These are phyloP conservation scores for Xeromyces bisporus DNA, from an alignment of 495 filamentous ascomycete genomes.

Conservation along the genomic window DNA sequence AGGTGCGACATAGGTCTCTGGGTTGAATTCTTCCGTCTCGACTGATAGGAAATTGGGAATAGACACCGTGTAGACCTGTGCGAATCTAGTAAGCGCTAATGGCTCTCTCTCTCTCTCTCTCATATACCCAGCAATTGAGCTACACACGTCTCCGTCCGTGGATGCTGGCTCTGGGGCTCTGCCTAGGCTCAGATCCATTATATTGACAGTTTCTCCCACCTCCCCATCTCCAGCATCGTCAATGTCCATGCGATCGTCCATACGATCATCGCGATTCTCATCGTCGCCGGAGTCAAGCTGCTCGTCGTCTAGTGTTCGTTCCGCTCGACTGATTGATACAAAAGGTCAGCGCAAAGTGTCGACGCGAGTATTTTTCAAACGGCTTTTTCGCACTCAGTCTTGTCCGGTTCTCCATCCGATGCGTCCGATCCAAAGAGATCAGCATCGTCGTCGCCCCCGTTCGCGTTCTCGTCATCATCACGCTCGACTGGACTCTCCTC, in stretches of 20 bases:
- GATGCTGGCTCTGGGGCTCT: slow-evolving; percentile 54
- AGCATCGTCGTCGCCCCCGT: slow-evolving; percentile 32
- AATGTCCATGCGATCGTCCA: slow-evolving; percentile 30
- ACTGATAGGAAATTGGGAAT: slow-evolving; percentile 67
- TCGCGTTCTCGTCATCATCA: slow-evolving; percentile 26
- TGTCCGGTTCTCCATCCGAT: slow-evolving; percentile 23
- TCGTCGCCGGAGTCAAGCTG: slow-evolving; percentile 75
- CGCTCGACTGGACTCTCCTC: too few relatives aligned
- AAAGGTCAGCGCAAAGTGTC: too few relatives aligned
- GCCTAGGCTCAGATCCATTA: slow-evolving; percentile 43
- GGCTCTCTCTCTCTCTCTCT: too few relatives aligned
- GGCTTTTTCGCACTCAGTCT: slow-evolving; percentile 19
- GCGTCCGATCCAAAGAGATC: slow-evolving; percentile 52
- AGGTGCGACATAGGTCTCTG: slow-evolving; percentile 52
- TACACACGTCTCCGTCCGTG: slow-evolving; percentile 44
- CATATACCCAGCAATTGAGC: too few relatives aligned
- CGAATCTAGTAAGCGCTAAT: slow-evolving; percentile 1
- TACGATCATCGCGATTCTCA: slow-evolving; percentile 36
- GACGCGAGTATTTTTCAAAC: too few relatives aligned
- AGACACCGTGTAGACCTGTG: slow-evolving; percentile 59
- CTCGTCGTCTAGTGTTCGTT: slow-evolving; percentile 48
- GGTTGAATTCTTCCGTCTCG: slow-evolving; percentile 55
- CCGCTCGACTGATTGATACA: slow-evolving; percentile 30
- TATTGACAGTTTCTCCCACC: slow-evolving; percentile 33
- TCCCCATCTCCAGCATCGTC: slow-evolving; percentile 26